Conservation (phyloP, 140 eudicot species). For the Flaveria floridana region DNA sequence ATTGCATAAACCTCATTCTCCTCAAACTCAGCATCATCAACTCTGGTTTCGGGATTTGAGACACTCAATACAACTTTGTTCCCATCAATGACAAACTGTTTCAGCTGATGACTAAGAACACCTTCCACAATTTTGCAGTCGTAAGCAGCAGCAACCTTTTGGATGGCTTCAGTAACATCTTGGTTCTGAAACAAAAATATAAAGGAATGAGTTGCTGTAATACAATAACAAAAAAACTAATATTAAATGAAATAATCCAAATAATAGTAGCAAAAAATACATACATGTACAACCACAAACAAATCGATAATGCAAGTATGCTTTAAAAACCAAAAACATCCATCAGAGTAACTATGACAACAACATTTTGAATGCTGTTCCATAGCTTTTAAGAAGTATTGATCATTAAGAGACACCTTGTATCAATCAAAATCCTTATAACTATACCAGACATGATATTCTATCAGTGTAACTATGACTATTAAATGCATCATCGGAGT, state of each 20-base stretch:
- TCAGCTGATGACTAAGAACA: constrained; percentile 86
- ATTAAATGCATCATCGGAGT: constrained; percentile 33
- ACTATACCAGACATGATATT: background rate
- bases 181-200: constrained; percentile 52
- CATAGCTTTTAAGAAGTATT: constrained; percentile 33
- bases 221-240: background rate
- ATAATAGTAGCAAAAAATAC: too few species aligned
- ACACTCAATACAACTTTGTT: constrained; percentile 70
- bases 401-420: constrained; percentile 31
- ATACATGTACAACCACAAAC: background rate
- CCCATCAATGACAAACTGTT: constrained; percentile 76
- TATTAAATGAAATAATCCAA: background rate
- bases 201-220: background rate
- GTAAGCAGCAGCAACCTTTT: constrained; percentile 95
- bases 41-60: constrained; percentile 75
- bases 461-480: constrained; percentile 47
- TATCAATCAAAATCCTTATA: background rate
- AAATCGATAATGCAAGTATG: background rate
- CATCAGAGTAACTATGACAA: background rate
- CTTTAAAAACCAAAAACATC: constrained; percentile 5
- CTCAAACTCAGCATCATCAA: constrained; percentile 94
- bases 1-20: constrained; percentile 89
- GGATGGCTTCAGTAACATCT: constrained; percentile 95
- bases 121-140: constrained; percentile 98
- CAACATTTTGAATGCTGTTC: constrained; percentile 12